Conservation (phyloP, 2,329 filamentous ascomycete species). For the Verticillium nonalfalfae region DNA sequence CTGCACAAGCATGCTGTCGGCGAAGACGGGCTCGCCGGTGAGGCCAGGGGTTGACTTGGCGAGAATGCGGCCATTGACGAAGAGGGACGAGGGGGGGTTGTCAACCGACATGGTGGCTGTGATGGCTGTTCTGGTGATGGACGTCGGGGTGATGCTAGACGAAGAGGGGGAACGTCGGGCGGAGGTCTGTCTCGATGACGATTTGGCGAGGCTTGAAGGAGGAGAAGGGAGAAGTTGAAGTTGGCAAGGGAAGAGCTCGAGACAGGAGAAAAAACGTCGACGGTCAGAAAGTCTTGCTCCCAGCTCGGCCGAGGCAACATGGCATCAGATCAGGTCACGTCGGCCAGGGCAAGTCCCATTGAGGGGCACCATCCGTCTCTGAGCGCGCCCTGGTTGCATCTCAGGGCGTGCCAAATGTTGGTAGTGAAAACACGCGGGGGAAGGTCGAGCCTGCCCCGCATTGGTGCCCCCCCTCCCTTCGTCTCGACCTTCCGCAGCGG, state of each 20-base stretch:
- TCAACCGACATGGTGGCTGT: neutral
- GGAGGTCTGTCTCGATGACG: neutral
- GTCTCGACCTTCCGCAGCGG: neutral
- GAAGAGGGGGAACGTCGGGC: neutral
- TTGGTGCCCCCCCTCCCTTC: neutral
- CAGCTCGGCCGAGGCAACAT: neutral
- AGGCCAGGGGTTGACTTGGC: slow-evolving; percentile 7
- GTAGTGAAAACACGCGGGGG: neutral
- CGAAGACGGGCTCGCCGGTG: slow-evolving; percentile 9
- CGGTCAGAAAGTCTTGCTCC: neutral
- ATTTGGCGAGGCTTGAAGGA: neutral
- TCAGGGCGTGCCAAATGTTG: neutral
- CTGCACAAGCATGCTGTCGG: slow-evolving; percentile 11
- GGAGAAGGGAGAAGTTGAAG: neutral
- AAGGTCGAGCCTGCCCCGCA: neutral
- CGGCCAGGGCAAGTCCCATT: neutral
- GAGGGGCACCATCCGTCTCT: neutral
- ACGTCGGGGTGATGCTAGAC: neutral
- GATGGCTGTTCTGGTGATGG: neutral
- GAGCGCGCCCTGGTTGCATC: neutral
- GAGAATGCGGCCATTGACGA: slow-evolving; percentile 12
- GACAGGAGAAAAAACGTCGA: neutral
- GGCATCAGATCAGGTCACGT: neutral
- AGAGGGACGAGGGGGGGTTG: slow-evolving; percentile 3
- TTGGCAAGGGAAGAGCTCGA: neutral